Base-by-base conservation (phyloP, 441 rosid genomes). In the Erodium trifolium region DNA sequence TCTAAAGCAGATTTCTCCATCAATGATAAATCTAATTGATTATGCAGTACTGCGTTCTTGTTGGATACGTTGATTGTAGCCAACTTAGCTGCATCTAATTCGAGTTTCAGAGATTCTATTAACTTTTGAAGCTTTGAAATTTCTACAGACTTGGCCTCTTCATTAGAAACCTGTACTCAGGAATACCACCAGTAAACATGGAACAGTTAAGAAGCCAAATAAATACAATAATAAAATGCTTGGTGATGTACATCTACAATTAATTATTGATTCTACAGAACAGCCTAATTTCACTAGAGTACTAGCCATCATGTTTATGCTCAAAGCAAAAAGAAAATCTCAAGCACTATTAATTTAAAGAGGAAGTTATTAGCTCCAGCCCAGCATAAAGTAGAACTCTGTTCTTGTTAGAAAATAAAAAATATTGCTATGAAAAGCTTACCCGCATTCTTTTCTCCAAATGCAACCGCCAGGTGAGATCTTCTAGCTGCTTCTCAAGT, bases 401-500 rank as follows among this genome's bases (percentile, higher is more conserved):
- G 41, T 16, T 23, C 12, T 57, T 57, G 10, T 57, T 6, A 17
- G 8, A 57, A 57, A 57, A 69, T 73, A 8, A 72, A 55, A 14
- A 70, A 55, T 37, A 60, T 37, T 74, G 77, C 18, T 65, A 12
- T 3, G 37, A 75, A 74, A 70, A 37, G 69, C 60, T 59, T 94
- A 94, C 99, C 86, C 98, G 87, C 80, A 94, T 71, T 82, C 93
- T 79, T 80, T 85, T 94, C 79, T 94, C 99, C 8, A 94, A 82
- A 72, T 87, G 92, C 75, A 94, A 77, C 72, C 99, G 85, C 97
- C 92, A 92, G 51, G 96, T 85, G 65, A 94, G 87, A 79, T 94
- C 99, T 74, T 94, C 99, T 67, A 94, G 73, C 75, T 87, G 92
- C 85, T 88, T 92, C 85, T 94, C 97, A 80, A 94, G 97, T 77